phyloP scores from a whole-genome alignment of 768 basidiomycete species.

The Lentinula boryana region DNA sequence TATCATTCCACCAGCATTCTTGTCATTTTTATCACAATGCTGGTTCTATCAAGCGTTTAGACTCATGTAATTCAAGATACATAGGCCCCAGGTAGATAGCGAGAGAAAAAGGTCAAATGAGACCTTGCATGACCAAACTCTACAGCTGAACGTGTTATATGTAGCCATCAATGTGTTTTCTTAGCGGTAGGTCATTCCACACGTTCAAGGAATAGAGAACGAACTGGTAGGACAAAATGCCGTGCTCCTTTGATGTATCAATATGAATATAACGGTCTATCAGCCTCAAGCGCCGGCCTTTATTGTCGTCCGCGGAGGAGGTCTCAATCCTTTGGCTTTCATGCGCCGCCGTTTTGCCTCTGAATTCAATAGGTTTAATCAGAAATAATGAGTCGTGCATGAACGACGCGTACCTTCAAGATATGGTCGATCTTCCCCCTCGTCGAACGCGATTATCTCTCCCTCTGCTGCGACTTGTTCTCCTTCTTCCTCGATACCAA shows the following conservation, averaged over 20 bases:
- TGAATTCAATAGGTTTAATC: conserved; percentile 20
- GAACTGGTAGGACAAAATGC: too few relatives aligned
- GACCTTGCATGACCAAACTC: too few relatives aligned
- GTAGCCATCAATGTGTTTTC: too few relatives aligned
- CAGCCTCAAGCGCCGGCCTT: conserved; percentile 16
- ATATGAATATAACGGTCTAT: background rate
- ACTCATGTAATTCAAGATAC: background rate
- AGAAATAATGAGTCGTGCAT: conserved; percentile 4
- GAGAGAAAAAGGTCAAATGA: too few relatives aligned
- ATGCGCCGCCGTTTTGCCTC: conserved; percentile 70
- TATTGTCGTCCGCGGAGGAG: conserved; percentile 43
- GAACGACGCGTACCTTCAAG: conserved; percentile 61
- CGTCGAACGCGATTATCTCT: conserved; percentile 59
- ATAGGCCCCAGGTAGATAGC: background rate
- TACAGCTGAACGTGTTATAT: too few relatives aligned
- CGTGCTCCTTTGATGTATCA: background rate
- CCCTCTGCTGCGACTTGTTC: conserved; percentile 23
- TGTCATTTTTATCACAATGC: background rate
- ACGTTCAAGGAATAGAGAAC: too few relatives aligned
- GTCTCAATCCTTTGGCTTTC: conserved; percentile 70
- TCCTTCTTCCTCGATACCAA: conserved; percentile 22
- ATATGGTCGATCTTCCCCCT: conserved; percentile 69
- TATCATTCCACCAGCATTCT: background rate
- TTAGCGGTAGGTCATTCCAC: too few relatives aligned
- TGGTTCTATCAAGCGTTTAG: background rate